Evolutionary conservation across 2,329 filamentous ascomycete species (phyloP).

Genomic region (Exutisphaerella laricina): DNA sequence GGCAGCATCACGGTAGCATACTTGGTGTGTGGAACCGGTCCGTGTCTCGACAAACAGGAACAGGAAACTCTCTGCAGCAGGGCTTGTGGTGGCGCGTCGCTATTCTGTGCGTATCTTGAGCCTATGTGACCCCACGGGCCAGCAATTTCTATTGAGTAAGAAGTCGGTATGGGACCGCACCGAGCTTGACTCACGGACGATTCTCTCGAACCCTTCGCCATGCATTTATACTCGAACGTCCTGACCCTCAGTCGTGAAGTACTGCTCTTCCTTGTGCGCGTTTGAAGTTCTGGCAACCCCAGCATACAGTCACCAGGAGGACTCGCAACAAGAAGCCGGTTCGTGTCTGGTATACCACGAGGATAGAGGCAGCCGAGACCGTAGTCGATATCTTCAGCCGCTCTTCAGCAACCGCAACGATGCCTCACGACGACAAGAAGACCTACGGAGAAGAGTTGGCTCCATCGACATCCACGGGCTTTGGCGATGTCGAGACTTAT

Average conservation of each 20-base stretch:
- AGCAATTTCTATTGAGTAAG: slow-evolving; percentile 3
- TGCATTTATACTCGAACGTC: background rate
- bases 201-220: background rate
- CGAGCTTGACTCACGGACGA: background rate
- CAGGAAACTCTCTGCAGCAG: too few relatives aligned
- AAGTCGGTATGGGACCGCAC: background rate
- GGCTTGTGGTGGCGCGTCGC: too few relatives aligned
- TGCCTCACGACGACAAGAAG: slow-evolving; percentile 19
- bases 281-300: background rate
- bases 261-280: background rate
- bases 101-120: background rate
- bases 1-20: background rate
- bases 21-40: background rate
- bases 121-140: background rate
- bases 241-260: background rate
- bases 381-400: background rate
- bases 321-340: too few relatives aligned
- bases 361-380: background rate
- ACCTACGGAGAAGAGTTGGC: slow-evolving; percentile 17
- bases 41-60: background rate
- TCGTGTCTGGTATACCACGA: too few relatives aligned
- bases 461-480: slow-evolving; percentile 12
- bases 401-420: background rate
- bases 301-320: background rate
- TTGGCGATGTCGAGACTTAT: slow-evolving; percentile 18